A percentile compares a stretch with the other conserved stretches of the same genome.
Conservation (phyloP, 257 asterid genomes). For the Echites panduratus region DNA sequence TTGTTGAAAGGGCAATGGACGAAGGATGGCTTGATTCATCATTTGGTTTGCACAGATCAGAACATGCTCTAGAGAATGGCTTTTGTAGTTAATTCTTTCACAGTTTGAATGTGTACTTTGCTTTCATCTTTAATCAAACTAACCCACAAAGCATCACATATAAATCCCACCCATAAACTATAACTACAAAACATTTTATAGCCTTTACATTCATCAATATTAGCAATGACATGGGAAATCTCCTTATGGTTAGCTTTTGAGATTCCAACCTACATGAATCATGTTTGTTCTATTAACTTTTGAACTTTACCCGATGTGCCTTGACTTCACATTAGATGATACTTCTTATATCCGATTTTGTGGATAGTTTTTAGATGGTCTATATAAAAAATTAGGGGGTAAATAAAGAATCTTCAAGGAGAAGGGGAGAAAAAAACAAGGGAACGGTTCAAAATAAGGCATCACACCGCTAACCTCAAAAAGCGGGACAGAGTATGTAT, state of each 20-base stretch:
- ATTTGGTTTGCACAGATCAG: constrained; percentile 27
- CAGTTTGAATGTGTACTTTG: constrained; percentile 4
- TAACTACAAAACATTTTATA: not conserved
- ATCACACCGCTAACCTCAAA: no score
- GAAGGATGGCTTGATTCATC: constrained; percentile 79
- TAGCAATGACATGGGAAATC: not conserved
- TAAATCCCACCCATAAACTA: not conserved
- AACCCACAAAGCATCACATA: not conserved
- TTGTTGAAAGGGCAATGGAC: constrained; percentile 40
- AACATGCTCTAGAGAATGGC: constrained; percentile 35
- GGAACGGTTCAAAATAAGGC: no score
- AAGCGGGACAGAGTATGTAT: no score
- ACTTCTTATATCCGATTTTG: no score
- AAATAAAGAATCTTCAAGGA: no score
- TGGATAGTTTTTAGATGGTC: no score
- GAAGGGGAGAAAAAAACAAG: no score
- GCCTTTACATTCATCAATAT: not conserved
- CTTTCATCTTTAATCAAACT: not conserved
- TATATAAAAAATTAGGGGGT: no score
- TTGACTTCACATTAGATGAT: no score
- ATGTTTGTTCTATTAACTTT: no score
- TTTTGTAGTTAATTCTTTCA: constrained; percentile 9
- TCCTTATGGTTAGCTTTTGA: not conserved
- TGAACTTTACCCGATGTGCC: no score
- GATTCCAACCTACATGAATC: no score